Evolutionary conservation across 192 early-diverging fungal genomes (phyloP).

Genomic region (Coemansia sp.): DNA sequence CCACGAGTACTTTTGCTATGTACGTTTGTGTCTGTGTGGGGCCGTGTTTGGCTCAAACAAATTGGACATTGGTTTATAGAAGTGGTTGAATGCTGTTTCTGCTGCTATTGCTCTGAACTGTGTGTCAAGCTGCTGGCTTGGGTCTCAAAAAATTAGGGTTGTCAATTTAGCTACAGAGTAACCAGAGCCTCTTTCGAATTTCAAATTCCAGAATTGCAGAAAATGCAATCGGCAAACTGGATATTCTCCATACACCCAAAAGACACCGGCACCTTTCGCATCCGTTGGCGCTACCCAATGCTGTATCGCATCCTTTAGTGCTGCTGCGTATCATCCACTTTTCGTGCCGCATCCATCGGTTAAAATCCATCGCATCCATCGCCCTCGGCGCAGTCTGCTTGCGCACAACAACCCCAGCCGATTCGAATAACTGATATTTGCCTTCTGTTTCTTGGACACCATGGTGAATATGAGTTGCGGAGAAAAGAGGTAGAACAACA

Average conservation of each 20-base stretch:
- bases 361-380: conserved; percentile 1
- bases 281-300: too few relatives aligned
- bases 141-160: too few relatives aligned
- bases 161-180: too few relatives aligned
- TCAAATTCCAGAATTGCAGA: background rate
- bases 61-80: too few relatives aligned
- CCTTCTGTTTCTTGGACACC: conserved; percentile 52
- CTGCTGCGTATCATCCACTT: background rate
- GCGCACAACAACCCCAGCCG: background rate
- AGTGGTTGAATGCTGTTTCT: background rate
- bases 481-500: conserved; percentile 27
- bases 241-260: background rate
- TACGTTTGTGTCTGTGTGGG: too few relatives aligned
- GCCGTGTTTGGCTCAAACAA: too few relatives aligned
- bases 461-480: conserved; percentile 37
- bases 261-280: too few relatives aligned
- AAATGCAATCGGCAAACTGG: background rate
- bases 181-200: too few relatives aligned
- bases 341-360: conserved; percentile 8
- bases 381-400: background rate
- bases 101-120: background rate
- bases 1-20: background rate
- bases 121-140: too few relatives aligned
- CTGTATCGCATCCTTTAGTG: conserved; percentile 1
- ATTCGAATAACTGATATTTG: conserved; percentile 21